Evolutionary conservation across 176 grass and related monocot species (phyloP), one percentile per base, ranked within the genome.

Genomic region (Typha latifolia): DNA sequence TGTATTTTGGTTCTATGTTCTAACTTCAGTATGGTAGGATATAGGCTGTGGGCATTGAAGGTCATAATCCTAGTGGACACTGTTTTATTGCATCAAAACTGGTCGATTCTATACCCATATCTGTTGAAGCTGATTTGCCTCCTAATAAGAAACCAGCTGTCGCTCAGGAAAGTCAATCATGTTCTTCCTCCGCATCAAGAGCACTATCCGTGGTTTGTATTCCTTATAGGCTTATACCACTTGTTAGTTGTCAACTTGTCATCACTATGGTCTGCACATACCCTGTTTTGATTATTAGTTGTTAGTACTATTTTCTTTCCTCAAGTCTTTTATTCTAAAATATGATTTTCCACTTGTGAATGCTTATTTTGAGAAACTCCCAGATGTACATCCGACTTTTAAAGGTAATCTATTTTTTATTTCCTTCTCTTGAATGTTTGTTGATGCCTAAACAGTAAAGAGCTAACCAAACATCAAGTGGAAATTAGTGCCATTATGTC

Each of bases 51-150:
- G 88, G 93, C 21, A 86, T 97, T 76, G 83, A 92, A 63, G 93
- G 88, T 10, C 77, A 84, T 69, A 97, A 97, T 88, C 93, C 88
- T 63, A 97, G 93, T 56, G 93, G 93, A 56, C 93, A 92, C 68
- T 82, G 86, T 76, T 91, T 97, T 1, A 69, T 89, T 69, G 83
- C 79, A 77, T 89, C 85, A 23, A 91, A 91, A 31, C 71, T 97
- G 72, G 72, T 84, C 51, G 85, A 97, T 82, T 86, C 72, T 61
- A 56, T 97, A 72, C 85, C 88, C 5, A 66, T 34, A 43, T 80
- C 82, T 66, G 57, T 66, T 73, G 82, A 82, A 67, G 63, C 62
- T 62, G 66, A 77, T 74, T 62, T 80, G 12, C 93, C 88, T 70
- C 82, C 49, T 73, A 37, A 85, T 67, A 97, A 97, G 81, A 97